phyloP scores from a whole-genome alignment of 2,329 filamentous ascomycete species.

The Colletotrichum lini region DNA sequence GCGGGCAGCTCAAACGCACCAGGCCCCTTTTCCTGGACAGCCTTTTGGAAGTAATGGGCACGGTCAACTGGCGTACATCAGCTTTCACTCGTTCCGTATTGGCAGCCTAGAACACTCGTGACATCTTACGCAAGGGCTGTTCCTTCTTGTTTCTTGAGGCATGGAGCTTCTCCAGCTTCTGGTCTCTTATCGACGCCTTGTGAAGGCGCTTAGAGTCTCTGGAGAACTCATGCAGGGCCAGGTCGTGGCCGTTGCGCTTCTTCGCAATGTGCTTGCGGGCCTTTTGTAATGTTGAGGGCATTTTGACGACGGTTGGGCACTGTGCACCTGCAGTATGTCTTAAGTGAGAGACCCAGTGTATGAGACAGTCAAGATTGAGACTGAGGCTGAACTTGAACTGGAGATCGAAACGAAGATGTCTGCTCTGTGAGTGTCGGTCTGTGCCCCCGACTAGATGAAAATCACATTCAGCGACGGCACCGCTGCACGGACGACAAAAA shows the following conservation, averaged over 20 bases:
- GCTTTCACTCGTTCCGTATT: background rate
- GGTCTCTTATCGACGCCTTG: slow-evolving; percentile 84
- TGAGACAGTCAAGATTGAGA: slow-evolving; percentile 3
- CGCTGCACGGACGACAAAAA: background rate
- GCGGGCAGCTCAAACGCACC: slow-evolving; percentile 67
- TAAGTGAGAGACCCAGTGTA: slow-evolving; percentile 12
- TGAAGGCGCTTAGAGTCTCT: slow-evolving; percentile 87
- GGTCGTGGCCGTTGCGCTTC: slow-evolving; percentile 82
- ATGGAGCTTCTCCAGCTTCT: slow-evolving; percentile 82
- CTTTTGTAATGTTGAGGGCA: slow-evolving; percentile 85
- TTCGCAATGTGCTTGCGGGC: slow-evolving; percentile 91
- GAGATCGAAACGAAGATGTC: slow-evolving; percentile 24
- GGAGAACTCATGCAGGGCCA: slow-evolving; percentile 88
- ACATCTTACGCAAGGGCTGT: slow-evolving; percentile 75
- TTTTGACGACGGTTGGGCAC: slow-evolving; percentile 56
- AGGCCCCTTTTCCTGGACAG: slow-evolving; percentile 66
- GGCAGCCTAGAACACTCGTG: background rate
- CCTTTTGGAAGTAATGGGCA: slow-evolving; percentile 77
- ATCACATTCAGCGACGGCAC: slow-evolving; percentile 23
- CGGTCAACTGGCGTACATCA: slow-evolving; percentile 51
- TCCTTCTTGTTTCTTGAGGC: slow-evolving; percentile 81
- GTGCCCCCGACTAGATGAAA: slow-evolving; percentile 39
- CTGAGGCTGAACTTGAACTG: no score
- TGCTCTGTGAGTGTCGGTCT: slow-evolving; percentile 20
- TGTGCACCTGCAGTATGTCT: background rate